These are phyloP conservation scores for Cladophialophora chaetospira DNA, from an alignment of 2,329 filamentous ascomycete genomes.

Conservation along the genomic window DNA sequence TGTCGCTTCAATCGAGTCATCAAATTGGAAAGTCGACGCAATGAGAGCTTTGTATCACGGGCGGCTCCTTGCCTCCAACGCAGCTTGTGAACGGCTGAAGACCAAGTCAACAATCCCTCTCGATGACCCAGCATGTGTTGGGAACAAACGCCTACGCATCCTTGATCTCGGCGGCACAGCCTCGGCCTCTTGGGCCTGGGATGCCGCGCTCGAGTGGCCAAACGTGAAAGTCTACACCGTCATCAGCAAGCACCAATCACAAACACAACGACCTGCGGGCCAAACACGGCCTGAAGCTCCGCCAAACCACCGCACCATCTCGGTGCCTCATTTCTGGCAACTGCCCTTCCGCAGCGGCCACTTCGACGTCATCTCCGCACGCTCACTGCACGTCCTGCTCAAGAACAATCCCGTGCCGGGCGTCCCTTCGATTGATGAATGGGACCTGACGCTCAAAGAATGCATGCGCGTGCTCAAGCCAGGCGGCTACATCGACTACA, in stretches of 20 bases:
- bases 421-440: conserved; percentile 73
- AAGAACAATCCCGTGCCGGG: conserved; percentile 66
- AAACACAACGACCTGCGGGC: conserved; percentile 58
- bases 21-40: conserved; percentile 65
- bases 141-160: conserved; percentile 61
- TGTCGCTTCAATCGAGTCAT: conserved; percentile 65
- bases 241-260: conserved; percentile 71
- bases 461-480: conserved; percentile 91
- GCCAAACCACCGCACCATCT: conserved; percentile 80
- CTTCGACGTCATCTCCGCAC: conserved; percentile 89
- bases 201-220: conserved; percentile 81
- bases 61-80: conserved; percentile 59
- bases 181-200: conserved; percentile 94
- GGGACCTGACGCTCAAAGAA: conserved; percentile 80
- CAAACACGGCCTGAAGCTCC: conserved; percentile 70
- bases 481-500: conserved; percentile 89
- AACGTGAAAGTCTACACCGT: conserved; percentile 87
- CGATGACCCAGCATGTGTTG: conserved; percentile 35
- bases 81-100: conserved; percentile 37
- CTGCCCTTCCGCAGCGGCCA: conserved; percentile 83
- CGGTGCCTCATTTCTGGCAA: conserved; percentile 73
- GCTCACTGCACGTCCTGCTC: conserved; percentile 81
- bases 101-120: conserved; percentile 34
- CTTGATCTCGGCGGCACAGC: conserved; percentile 85
- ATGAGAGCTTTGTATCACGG: conserved; percentile 63